A percentile compares a stretch with the other conserved stretches of the same genome.
These are phyloP conservation scores for Leccinum sublutescens DNA, from an alignment of 768 basidiomycete species.

Conservation along the genomic window DNA sequence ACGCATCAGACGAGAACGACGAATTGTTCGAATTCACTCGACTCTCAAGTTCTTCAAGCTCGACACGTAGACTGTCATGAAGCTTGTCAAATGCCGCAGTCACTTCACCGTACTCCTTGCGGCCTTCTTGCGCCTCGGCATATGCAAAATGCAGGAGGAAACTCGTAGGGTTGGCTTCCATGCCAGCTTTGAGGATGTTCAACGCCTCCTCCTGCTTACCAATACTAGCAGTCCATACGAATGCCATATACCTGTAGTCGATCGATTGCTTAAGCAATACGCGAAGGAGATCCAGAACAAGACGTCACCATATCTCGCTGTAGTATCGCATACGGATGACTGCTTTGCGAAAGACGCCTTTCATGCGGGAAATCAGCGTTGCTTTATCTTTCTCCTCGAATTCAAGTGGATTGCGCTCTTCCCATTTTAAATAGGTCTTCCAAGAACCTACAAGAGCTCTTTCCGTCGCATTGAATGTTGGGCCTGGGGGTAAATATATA, in stretches of 20 bases:
- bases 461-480: slow-evolving; percentile 73
- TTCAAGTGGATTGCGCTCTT: slow-evolving; percentile 91
- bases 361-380: slow-evolving; percentile 65
- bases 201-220: slow-evolving; percentile 82
- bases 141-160: slow-evolving; percentile 90
- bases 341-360: slow-evolving; percentile 85
- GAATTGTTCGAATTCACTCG: slow-evolving; percentile 38
- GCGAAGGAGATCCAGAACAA: not conserved
- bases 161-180: slow-evolving; percentile 86
- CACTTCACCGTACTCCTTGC: slow-evolving; percentile 63
- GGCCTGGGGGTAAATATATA: slow-evolving; percentile 64
- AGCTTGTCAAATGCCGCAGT: slow-evolving; percentile 74
- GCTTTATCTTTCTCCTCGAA: slow-evolving; percentile 80
- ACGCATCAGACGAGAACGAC: slow-evolving; percentile 38
- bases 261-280: slow-evolving; percentile 12
- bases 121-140: slow-evolving; percentile 67
- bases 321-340: slow-evolving; percentile 91
- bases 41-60: slow-evolving; percentile 61
- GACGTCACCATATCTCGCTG: slow-evolving; percentile 84
- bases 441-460: slow-evolving; percentile 77
- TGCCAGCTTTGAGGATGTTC: slow-evolving; percentile 76
- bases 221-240: slow-evolving; percentile 71
- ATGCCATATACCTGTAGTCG: slow-evolving; percentile 82
- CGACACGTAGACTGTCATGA: slow-evolving; percentile 59
- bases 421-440: slow-evolving; percentile 94